Evolutionary conservation across 2,329 filamentous ascomycete species (phyloP), one percentile per base, ranked within the genome.

Genomic region (Sporothrix luriei): DNA sequence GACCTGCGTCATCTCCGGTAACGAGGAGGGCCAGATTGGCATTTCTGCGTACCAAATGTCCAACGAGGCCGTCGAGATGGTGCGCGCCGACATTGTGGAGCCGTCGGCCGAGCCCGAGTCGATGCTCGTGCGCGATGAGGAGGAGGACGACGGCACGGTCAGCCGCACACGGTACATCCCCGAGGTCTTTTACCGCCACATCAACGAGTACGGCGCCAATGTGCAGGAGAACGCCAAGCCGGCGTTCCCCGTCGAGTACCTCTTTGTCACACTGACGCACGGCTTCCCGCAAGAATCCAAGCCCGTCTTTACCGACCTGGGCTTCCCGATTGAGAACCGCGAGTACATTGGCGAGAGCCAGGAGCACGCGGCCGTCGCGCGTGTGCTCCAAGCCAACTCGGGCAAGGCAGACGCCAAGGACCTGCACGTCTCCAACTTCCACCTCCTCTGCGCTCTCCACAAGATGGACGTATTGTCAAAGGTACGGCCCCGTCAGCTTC

Each of bases 201-300:
- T 97, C 79, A 99, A 99, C 79, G 94, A 99, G 78, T 97, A 99
- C 77, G 94, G 94, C 46, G 92, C 91, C 73, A 97, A 94, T 75
- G 95, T 98, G 9, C 95, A 97, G 78, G 93, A 98, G 79, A 98
- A 97, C 75, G 95, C 95, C 29, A 98, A 97, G 78, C 95, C 95
- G 0, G 89, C 91, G 59, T 99, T 99, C 78, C 95, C 95, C 0
- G 94, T 97, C 64, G 95, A 99, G 78, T 99, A 98, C 78, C 86
- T 99, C 46, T 89, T 98, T 69, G 92, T 98, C 72, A 98, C 95
- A 10, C 85, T 99, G 73, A 99, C 95, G 0, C 94, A 99, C 77
- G 95, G 95, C 71, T 98, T 99, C 82, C 95, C 95, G 2, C 92
- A 90, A 67, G 84, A 89, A 57, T 87, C 92, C 4, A 90, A 88